Percentiles rank a stretch among this genome's conserved stretches.
Conservation (phyloP, 345 rosid species). For the Acer campestre region DNA sequence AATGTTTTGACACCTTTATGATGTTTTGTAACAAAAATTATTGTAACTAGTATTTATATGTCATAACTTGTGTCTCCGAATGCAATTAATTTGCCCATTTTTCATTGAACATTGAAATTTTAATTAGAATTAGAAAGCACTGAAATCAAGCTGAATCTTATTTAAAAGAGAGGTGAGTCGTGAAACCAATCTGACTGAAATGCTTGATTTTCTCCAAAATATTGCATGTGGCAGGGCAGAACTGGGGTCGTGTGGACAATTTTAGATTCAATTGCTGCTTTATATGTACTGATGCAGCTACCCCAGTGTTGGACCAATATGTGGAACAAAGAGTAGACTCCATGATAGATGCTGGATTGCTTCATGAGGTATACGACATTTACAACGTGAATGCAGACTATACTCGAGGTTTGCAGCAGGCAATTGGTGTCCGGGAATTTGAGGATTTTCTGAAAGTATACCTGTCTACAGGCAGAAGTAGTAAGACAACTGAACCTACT, state of each 20-base stretch:
- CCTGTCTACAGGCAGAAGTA: slow-evolving; percentile 24
- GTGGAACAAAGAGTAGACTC: slow-evolving; percentile 83
- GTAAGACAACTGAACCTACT: slow-evolving; percentile 21
- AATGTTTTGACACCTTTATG: not conserved
- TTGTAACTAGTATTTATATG: not conserved
- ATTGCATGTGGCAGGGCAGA: slow-evolving; percentile 81
- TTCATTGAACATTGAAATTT: slow-evolving; percentile 1
- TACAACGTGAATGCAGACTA: slow-evolving; percentile 64
- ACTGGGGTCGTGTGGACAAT: slow-evolving; percentile 78
- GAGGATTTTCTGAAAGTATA: slow-evolving; percentile 52
- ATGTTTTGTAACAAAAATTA: slow-evolving; percentile 2
- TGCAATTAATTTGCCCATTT: not conserved
- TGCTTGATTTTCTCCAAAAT: slow-evolving; percentile 26
- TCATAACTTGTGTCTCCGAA: not conserved
- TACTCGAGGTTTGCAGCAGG: slow-evolving; percentile 83
- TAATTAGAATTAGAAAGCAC: not conserved
- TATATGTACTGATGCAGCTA: slow-evolving; percentile 70
- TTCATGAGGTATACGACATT: slow-evolving; percentile 73
- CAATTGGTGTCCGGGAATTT: slow-evolving; percentile 92
- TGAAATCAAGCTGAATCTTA: not conserved
- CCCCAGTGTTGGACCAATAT: slow-evolving; percentile 60
- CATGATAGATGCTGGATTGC: slow-evolving; percentile 83
- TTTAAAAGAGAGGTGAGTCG: not conserved
- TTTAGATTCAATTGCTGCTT: slow-evolving; percentile 75
- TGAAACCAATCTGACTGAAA: not conserved